Percentiles rank a stretch among this genome's conserved stretches.
phyloP scores from a whole-genome alignment of 2,329 filamentous ascomycete species.

The Penicillium sumatraense region DNA sequence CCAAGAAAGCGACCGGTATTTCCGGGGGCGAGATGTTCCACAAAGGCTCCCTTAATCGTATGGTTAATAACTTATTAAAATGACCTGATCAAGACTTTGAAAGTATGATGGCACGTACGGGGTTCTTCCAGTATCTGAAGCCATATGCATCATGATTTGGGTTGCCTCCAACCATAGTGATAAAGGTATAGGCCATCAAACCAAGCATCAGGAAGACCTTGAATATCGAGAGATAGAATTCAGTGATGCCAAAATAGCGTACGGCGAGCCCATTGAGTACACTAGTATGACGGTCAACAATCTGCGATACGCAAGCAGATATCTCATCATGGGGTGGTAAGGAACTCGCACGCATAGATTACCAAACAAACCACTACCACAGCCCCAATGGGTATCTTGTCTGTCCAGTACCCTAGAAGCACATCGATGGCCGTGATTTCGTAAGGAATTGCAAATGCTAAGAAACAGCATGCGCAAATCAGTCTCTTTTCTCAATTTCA shows the following conservation, averaged over 20 bases:
- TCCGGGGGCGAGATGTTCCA: slow-evolving; percentile 65
- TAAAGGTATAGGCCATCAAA: slow-evolving; percentile 61
- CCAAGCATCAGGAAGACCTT: slow-evolving; percentile 43
- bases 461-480: too few species aligned
- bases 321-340: neutral
- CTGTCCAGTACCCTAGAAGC: slow-evolving; percentile 18
- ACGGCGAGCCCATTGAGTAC: slow-evolving; percentile 49
- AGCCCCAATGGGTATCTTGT: slow-evolving; percentile 32
- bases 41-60: slow-evolving; percentile 58
- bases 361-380: slow-evolving; percentile 44
- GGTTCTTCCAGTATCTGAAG: slow-evolving; percentile 66
- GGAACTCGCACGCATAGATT: slow-evolving; percentile 38
- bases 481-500: too few species aligned
- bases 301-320: neutral
- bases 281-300: neutral
- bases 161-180: slow-evolving; percentile 81
- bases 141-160: slow-evolving; percentile 70
- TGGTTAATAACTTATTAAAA: neutral
- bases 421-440: slow-evolving; percentile 19
- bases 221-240: slow-evolving; percentile 53
- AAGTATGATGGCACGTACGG: slow-evolving; percentile 31
- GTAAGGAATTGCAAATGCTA: neutral
- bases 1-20: slow-evolving; percentile 58
- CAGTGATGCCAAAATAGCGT: slow-evolving; percentile 49
- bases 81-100: neutral